Percentiles rank a stretch among this genome's conserved stretches.
Conservation (phyloP, 2,329 filamentous ascomycete species). For the Coniella vitis region DNA sequence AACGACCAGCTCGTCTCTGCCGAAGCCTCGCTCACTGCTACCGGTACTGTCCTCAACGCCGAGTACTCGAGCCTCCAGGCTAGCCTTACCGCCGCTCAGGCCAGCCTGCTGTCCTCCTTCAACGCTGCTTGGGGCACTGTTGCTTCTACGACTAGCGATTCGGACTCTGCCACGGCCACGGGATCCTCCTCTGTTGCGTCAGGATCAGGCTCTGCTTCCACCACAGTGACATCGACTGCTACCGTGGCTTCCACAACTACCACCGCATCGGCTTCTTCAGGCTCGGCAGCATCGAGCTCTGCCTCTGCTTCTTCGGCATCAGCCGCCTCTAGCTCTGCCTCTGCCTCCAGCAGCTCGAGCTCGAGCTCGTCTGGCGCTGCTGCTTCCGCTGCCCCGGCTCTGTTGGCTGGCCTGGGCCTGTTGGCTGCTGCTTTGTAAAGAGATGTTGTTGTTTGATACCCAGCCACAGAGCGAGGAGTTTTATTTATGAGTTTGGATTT, state of each 20-base stretch:
- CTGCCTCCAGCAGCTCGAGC: conserved; percentile 1
- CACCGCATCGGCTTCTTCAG: neutral
- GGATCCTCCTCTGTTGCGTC: too few species aligned
- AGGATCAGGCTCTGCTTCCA: neutral
- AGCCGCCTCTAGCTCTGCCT: neutral
- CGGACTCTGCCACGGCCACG: neutral
- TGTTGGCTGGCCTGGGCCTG: conserved; percentile 2
- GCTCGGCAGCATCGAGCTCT: neutral
- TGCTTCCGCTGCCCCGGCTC: neutral
- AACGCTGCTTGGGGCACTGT: neutral
- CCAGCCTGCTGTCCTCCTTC: conserved; percentile 4
- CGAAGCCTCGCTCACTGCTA: neutral
- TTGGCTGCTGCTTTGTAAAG: conserved; percentile 7
- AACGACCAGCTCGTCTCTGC: neutral
- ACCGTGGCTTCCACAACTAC: neutral
- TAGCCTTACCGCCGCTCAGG: neutral
- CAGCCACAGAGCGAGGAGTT: too few species aligned
- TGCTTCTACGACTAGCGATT: neutral
- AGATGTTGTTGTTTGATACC: too few species aligned
- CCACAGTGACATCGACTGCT: neutral
- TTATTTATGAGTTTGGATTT: too few species aligned
- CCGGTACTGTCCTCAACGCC: neutral
- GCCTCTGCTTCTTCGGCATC: neutral
- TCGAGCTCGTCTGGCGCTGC: conserved; percentile 4
- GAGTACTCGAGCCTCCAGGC: neutral